These are phyloP conservation scores for Botrytis porri DNA, from an alignment of 2,329 filamentous ascomycete genomes.

Conservation along the genomic window DNA sequence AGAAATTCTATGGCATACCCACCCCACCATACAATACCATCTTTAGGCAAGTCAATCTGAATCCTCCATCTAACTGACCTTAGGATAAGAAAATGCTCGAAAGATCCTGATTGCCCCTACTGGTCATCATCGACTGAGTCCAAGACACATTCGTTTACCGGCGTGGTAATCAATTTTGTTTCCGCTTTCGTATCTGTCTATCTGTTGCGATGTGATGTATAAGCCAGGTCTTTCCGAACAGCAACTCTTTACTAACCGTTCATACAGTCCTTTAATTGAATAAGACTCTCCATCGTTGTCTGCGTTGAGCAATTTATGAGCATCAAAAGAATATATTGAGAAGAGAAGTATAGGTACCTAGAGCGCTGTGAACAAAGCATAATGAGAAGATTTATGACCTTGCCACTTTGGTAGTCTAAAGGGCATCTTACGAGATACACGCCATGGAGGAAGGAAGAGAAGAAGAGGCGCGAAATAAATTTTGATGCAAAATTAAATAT, in stretches of 20 bases:
- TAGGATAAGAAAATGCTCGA: background rate
- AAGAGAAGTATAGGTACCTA: background rate
- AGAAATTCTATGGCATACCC: background rate
- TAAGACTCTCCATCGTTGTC: fast-evolving
- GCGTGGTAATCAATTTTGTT: background rate
- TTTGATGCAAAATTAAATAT: background rate
- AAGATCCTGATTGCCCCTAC: background rate
- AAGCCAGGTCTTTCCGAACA: background rate
- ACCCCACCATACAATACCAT: background rate
- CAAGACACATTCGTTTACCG: background rate
- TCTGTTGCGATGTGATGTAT: background rate
- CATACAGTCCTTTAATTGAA: background rate
- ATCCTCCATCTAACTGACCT: background rate
- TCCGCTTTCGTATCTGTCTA: background rate
- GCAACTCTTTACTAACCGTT: background rate
- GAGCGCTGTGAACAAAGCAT: background rate
- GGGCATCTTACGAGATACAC: background rate
- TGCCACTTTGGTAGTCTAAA: background rate
- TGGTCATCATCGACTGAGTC: no score
- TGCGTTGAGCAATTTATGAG: background rate
- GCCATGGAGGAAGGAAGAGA: background rate
- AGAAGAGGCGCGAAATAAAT: background rate
- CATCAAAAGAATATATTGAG: fast-evolving
- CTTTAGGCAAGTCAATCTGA: background rate
- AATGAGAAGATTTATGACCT: background rate